phyloP scores from a whole-genome alignment of 805 yeast species.

The Suhomyces vadensis region DNA sequence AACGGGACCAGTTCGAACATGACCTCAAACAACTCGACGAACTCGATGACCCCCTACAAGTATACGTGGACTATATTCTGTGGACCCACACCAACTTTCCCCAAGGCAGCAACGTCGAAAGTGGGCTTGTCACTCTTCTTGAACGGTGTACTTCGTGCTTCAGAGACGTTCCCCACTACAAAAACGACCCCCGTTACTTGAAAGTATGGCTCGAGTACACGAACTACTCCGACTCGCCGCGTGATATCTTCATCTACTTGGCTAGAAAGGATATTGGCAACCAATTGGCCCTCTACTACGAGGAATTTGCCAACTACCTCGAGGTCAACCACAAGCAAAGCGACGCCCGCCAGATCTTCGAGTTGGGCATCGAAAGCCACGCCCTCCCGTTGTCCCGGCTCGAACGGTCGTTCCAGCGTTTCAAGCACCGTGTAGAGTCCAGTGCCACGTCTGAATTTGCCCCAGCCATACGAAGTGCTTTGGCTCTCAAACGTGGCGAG shows the following conservation, averaged over 20 bases:
- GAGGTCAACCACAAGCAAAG: conserved; percentile 49
- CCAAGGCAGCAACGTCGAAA: conserved; percentile 58
- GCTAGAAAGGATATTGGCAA: conserved; percentile 71
- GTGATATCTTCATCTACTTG: conserved; percentile 70
- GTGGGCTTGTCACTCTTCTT: conserved; percentile 63
- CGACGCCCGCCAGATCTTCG: conserved; percentile 62
- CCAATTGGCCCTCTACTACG: conserved; percentile 69
- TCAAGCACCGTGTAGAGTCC: conserved; percentile 35
- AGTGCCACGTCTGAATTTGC: conserved; percentile 20
- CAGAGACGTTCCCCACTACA: conserved; percentile 63
- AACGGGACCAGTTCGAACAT: conserved; percentile 51
- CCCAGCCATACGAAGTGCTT: conserved; percentile 22
- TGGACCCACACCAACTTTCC: conserved; percentile 71
- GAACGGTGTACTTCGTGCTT: conserved; percentile 74
- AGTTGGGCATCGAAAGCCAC: conserved; percentile 53
- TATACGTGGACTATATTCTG: conserved; percentile 68
- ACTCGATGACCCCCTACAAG: conserved; percentile 80
- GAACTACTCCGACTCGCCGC: conserved; percentile 64
- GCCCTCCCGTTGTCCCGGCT: conserved; percentile 64
- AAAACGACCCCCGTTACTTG: conserved; percentile 80
- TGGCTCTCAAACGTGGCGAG: conserved; percentile 41
- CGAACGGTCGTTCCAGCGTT: conserved; percentile 41
- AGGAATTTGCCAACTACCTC: conserved; percentile 67
- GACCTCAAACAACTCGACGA: conserved; percentile 54
- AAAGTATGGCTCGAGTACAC: conserved; percentile 81